Conservation (phyloP, 345 rosid species). For the Capsella bursapastoris region DNA sequence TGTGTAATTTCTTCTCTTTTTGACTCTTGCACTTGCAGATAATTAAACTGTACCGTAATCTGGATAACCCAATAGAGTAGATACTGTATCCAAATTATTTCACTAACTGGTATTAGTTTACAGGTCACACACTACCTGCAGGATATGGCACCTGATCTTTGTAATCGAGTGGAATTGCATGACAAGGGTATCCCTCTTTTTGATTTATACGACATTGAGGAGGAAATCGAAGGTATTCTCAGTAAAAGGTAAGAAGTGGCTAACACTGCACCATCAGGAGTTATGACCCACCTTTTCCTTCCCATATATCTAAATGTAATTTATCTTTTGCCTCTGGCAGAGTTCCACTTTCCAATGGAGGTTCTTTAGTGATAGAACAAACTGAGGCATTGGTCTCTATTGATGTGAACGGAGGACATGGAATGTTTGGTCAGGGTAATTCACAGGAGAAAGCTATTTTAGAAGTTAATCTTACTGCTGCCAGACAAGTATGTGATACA, state of each 20-base stretch:
- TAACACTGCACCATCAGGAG: conserved; percentile 4
- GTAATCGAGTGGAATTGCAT: conserved; percentile 81
- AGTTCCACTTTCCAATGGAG: conserved; percentile 88
- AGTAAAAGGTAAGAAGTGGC: conserved; percentile 75
- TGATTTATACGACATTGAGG: conserved; percentile 85
- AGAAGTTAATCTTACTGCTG: conserved; percentile 94
- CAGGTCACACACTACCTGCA: conserved; percentile 97
- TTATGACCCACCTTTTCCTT: conserved; percentile 12
- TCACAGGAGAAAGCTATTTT: conserved; percentile 92
- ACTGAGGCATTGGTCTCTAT: conserved; percentile 97
- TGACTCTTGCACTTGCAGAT: conserved; percentile 23
- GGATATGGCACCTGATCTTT: conserved; percentile 95
- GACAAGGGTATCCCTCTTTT: conserved; percentile 79
- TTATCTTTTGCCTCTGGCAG: conserved; percentile 49
- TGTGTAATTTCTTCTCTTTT: conserved; percentile 5
- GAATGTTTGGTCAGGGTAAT: conserved; percentile 85
- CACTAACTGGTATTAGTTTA: conserved; percentile 40
- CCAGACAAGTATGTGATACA: conserved; percentile 71
- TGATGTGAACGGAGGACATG: conserved; percentile 98
- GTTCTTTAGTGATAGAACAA: conserved; percentile 96
- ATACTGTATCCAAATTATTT: conserved; percentile 27
- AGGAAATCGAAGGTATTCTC: conserved; percentile 81
- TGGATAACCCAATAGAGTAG: not conserved
- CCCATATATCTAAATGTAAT: conserved; percentile 24
- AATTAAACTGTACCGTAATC: not conserved